phyloP scores from a whole-genome alignment of 495 filamentous ascomycete species.

The Paragyromitra xinjiangensis region DNA sequence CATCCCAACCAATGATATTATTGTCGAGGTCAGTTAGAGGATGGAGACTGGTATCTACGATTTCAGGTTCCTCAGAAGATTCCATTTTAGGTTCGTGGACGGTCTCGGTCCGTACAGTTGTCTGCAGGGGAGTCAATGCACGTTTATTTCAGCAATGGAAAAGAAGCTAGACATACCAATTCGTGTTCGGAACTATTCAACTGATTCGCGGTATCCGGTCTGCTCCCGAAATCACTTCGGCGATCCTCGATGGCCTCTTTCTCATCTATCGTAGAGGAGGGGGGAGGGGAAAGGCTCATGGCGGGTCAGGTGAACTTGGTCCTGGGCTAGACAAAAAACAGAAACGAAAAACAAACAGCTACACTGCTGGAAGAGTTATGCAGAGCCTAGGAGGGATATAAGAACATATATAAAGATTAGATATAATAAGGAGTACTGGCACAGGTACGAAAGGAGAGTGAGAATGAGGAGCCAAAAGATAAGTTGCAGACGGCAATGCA shows the following conservation, averaged over 20 bases:
- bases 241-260: conserved; percentile 32
- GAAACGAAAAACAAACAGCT: background rate
- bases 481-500: background rate
- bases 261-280: conserved; percentile 24
- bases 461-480: background rate
- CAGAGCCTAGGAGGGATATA: background rate
- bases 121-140: background rate
- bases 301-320: background rate
- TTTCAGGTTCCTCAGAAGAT: background rate
- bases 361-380: background rate
- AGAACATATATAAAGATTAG: background rate
- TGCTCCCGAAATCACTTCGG: conserved; percentile 32
- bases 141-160: background rate
- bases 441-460: conserved; percentile 24
- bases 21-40: conserved; percentile 62
- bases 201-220: conserved; percentile 9
- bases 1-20: conserved; percentile 68
- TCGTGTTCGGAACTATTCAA: background rate
- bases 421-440: background rate
- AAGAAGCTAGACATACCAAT: conserved; percentile 4
- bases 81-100: background rate
- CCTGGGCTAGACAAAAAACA: background rate
- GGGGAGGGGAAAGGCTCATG: background rate
- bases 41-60: conserved; percentile 10
- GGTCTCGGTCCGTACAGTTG: conserved; percentile 20